Percentiles rank a stretch among this genome's conserved stretches.
Conservation (phyloP, 805 yeast species). For the Saturnispora silvae region DNA sequence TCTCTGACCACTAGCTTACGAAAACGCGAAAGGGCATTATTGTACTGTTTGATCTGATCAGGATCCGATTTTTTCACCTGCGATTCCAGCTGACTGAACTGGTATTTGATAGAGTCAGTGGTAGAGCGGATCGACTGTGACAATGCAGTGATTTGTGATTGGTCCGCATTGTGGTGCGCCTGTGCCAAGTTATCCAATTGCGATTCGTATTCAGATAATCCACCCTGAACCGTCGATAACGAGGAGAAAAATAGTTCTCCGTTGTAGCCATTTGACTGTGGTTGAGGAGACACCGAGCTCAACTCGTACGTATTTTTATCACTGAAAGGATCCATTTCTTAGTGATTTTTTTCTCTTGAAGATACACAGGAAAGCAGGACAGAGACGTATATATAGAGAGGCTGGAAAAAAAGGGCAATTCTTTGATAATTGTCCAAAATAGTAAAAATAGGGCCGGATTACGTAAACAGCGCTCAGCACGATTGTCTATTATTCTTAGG, state of each 20-base stretch:
- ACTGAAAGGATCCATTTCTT: conserved; percentile 6
- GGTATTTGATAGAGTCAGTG: conserved; percentile 37
- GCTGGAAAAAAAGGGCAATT: too few species aligned
- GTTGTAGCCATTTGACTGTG: background rate
- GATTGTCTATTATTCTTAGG: too few species aligned
- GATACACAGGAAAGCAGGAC: background rate
- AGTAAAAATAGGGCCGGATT: too few species aligned
- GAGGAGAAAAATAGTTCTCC: conserved; percentile 1
- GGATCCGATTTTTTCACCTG: conserved; percentile 49
- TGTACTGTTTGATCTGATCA: conserved; percentile 78
- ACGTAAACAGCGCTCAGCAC: too few species aligned
- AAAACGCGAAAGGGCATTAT: conserved; percentile 59
- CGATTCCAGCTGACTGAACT: conserved; percentile 64
- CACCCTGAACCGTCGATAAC: conserved; percentile 3
- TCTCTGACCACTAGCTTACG: conserved; percentile 75
- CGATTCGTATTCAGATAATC: conserved; percentile 5
- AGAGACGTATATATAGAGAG: too few species aligned
- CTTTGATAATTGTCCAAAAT: too few species aligned
- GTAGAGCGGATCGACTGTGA: conserved; percentile 8
- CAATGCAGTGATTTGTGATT: background rate
- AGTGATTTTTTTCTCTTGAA: too few species aligned
- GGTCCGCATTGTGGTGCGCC: conserved; percentile 2
- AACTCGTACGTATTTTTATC: conserved; percentile 6
- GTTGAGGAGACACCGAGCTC: background rate
- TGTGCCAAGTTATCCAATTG: conserved; percentile 4